Conservation (phyloP, 257 asterid genomes). For the Nicotiana benthamiana region DNA sequence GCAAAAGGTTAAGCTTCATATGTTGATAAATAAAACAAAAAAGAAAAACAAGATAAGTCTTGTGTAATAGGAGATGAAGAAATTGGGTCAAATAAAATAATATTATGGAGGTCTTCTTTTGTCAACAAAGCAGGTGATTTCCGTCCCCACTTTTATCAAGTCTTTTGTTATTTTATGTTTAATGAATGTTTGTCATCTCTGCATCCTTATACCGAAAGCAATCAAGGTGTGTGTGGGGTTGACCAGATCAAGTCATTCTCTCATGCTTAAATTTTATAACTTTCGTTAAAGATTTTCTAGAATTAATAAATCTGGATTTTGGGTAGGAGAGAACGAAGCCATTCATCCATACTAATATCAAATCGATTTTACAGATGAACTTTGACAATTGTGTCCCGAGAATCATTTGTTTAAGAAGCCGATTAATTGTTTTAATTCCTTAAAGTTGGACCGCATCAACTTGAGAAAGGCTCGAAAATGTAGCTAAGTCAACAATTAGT, state of each 20-base stretch:
- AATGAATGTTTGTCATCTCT: slow-evolving; percentile 21
- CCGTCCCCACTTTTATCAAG: slow-evolving; percentile 15
- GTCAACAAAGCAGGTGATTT: slow-evolving; percentile 55
- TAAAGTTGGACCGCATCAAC: not conserved
- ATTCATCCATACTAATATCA: not conserved
- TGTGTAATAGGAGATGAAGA: not conserved
- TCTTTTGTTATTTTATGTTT: not conserved
- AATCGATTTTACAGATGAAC: not conserved
- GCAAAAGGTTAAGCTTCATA: not conserved
- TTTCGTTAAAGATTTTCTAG: not conserved
- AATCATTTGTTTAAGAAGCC: not conserved
- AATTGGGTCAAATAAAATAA: not conserved
- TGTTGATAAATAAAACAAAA: not conserved
- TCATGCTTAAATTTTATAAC: not conserved
- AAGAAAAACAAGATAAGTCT: not conserved
- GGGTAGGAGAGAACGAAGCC: not conserved
- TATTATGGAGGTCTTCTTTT: slow-evolving; percentile 8
- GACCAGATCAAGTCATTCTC: slow-evolving; percentile 7
- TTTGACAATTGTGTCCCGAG: not conserved
- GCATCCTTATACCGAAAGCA: not conserved
- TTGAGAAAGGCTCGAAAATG: not conserved
- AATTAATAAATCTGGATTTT: not conserved
- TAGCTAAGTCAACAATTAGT: not conserved
- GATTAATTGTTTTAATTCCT: not conserved
- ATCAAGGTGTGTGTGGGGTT: not conserved